Evolutionary conservation across 306 rosid genomes (phyloP), one percentile per base, ranked within the genome.

Genomic region (Vigna reflexopilosa): DNA sequence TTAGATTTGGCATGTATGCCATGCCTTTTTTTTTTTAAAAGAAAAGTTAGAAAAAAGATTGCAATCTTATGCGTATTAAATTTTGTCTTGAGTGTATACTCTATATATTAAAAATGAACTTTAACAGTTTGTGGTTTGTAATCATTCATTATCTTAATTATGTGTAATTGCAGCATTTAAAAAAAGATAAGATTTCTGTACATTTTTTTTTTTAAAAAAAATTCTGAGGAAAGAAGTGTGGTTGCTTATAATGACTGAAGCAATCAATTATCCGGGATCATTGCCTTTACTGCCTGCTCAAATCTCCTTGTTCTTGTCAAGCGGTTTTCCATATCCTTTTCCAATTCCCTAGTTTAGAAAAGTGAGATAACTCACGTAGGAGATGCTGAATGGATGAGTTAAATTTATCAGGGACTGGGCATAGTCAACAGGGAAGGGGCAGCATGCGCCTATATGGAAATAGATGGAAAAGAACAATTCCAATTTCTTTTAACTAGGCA

Each of bases 231-330:
- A 17, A 58, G 76, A 57, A 67, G 36, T 58, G 13, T 20, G 58
- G 20, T 9, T 20, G 28, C 13, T 44, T 24, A 17, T n/a, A 67
- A 67, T 67, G 36, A 28, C 58, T 4, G 5, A 78, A 56, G 20
- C 20, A 22, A n/a, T 57, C 5, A 17, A 78, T 32, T 51, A 4
- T 61, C 70, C 20, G n/a, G 16, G 51, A 20, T 48, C 62, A 47
- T 70, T 58, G 77, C 14, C 55, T 76, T 76, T 76, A 14, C 66
- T 65, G 24, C 19, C 32, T 54, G 73, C 28, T n/a, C 42, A 38
- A 51, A 36, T 51, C 36, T 65, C 15, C 65, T 0, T 38, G 20
- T 6, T 64, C 64, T 6, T 71, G 20, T 52, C 51, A 52, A 19
- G 36, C 32, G 34, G 36, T 42, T 11, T 42, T 42, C 12, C 47